Evolutionary conservation across 768 basidiomycete species (phyloP).

Genomic region (Astraeus odoratus): DNA sequence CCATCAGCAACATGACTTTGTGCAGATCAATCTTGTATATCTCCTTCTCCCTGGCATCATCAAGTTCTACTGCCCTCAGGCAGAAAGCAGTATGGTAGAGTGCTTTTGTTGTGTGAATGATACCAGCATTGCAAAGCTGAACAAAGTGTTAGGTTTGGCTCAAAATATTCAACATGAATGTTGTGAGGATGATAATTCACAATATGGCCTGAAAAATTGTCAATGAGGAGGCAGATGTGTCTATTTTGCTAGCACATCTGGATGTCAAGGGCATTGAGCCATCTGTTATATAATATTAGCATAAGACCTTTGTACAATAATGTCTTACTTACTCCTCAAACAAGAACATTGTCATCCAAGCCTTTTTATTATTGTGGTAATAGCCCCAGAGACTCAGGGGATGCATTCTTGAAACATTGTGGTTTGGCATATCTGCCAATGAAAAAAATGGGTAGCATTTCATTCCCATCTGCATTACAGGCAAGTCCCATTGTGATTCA

Average conservation of each 20-base stretch:
- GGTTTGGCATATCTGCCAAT: constrained; percentile 32
- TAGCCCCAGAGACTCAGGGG: constrained; percentile 23
- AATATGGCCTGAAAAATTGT: constrained; percentile 2
- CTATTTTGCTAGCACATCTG: constrained; percentile 4
- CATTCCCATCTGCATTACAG: constrained; percentile 16
- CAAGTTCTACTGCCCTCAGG: constrained; percentile 20
- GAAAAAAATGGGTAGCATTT: constrained; percentile 25
- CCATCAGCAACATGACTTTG: constrained; percentile 27
- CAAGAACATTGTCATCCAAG: constrained; percentile 32
- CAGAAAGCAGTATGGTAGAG: constrained; percentile 24
- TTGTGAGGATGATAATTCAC: background rate
- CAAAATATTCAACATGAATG: background rate
- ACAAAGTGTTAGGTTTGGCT: constrained; percentile 30
- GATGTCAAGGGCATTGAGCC: constrained; percentile 18
- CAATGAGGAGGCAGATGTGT: constrained; percentile 3
- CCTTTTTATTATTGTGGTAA: constrained; percentile 31
- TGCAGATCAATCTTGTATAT: constrained; percentile 32
- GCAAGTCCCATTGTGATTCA: constrained; percentile 9
- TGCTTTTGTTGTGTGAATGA: constrained; percentile 27
- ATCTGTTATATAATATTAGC: constrained; percentile 14
- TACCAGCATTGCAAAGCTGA: constrained; percentile 21
- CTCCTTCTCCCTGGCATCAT: constrained; percentile 23
- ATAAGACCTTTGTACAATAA: background rate
- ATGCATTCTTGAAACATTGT: constrained; percentile 19
- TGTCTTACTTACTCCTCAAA: constrained; percentile 28